A percentile compares a stretch with the other conserved stretches of the same genome.
Evolutionary conservation across 139 green algal genomes (phyloP).

Genomic region (Monoraphidium neglectum): DNA sequence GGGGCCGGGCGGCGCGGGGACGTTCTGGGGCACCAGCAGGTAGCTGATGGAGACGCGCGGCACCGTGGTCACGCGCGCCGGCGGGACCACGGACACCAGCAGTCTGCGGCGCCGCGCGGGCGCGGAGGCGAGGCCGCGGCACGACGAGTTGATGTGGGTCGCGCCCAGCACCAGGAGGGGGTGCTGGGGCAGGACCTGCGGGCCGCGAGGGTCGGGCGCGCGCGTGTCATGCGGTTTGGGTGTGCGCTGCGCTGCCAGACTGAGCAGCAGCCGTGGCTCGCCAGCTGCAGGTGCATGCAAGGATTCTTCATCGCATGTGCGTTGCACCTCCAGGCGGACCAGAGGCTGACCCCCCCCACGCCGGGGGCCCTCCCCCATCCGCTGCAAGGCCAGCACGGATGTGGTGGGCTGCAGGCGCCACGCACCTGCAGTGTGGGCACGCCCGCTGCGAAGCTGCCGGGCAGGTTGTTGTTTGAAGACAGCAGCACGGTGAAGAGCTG

Average conservation of each 20-base stretch:
- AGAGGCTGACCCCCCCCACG: too few relatives aligned
- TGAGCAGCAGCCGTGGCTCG: too few relatives aligned
- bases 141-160: not conserved
- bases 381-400: not conserved
- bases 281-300: not conserved
- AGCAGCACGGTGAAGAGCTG: slow-evolving; percentile 14
- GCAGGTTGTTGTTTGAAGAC: slow-evolving; percentile 2
- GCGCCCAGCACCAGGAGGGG: not conserved
- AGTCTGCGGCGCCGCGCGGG: not conserved
- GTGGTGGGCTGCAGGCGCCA: too few relatives aligned
- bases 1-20: too few relatives aligned
- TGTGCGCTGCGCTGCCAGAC: too few relatives aligned
- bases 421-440: slow-evolving; percentile 17
- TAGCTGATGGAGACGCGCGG: slow-evolving; percentile 9
- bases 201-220: too few relatives aligned
- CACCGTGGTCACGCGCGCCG: not conserved
- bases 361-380: not conserved
- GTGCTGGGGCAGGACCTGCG: not conserved
- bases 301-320: not conserved
- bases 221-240: too few relatives aligned
- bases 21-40: slow-evolving; percentile 6
- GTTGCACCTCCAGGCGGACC: too few relatives aligned
- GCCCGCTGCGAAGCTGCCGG: not conserved
- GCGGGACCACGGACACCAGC: not conserved
- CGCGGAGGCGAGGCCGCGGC: not conserved